Evolutionary conservation across 2,329 filamentous ascomycete species (phyloP), one percentile per base, ranked within the genome.

Genomic region (Ophiosphaerella herpotricha): DNA sequence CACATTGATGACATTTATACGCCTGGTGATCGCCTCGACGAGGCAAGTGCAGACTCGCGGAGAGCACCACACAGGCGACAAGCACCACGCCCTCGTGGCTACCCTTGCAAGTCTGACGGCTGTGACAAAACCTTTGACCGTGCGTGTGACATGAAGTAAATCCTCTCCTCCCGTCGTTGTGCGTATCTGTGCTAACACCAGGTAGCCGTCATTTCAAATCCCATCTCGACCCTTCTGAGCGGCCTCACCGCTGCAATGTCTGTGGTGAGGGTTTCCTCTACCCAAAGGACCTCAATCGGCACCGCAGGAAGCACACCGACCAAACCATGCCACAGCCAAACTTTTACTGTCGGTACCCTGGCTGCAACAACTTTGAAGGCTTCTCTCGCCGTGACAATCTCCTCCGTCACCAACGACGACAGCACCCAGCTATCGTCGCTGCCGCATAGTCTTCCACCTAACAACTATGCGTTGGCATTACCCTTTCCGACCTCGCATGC

Each of bases 331-430:
- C 46, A 5, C 50, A 60, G 18, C 38, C 26, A 5, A 52, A 39
- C 13, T 60, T 61, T 35, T 57, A 54, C 39, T 73, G 70, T 50
- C 35, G 43, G 5, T 50, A 63, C 32, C 52, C 58, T 12, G 67
- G 61, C 2, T 73, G 70, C 48, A 49, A 36, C 40, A 65, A 68
- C 24, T 48, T 46, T 3, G 55, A 64, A 12, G 67, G 69, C 42
- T 72, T 72, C 58, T 70, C 69, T 14, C 64, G 70, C 16, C 66
- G 58, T 24, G 70, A 73, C 47, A 73, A 73, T 34, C 58, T 72
- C 16, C 53, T 64, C 13, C 66, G 70, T 21, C 70, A 73, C 48
- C 60, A 64, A 37, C 63, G 68, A 32, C 68, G 57, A 13, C 58
- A 67, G 42, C 70, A 73, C 43, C 52, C 46, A 2, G 29, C 40